Evolutionary conservation across 2,329 filamentous ascomycete genomes (phyloP).

Genomic region (Talaromyces atroroseus): DNA sequence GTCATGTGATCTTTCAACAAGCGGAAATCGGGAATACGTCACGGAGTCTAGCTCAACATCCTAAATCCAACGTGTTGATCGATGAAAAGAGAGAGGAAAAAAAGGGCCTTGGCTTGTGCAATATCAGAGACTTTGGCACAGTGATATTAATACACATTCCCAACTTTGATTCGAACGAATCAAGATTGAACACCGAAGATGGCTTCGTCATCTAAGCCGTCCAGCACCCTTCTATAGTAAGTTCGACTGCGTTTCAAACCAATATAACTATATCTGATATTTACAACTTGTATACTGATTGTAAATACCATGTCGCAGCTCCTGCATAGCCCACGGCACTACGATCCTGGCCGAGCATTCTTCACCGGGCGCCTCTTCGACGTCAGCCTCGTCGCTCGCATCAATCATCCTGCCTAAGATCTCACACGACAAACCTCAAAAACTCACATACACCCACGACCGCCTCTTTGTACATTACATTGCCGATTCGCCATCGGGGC

Average conservation of each 20-base stretch:
- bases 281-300: constrained; percentile 2
- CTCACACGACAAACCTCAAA: constrained; percentile 70
- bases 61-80: neutral
- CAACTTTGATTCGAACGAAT: neutral
- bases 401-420: constrained; percentile 96
- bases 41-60: constrained; percentile 29
- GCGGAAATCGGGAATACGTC: neutral
- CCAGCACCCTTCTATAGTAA: constrained; percentile 69
- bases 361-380: constrained; percentile 72
- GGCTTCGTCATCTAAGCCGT: constrained; percentile 64
- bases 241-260: constrained; percentile 24
- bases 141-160: neutral
- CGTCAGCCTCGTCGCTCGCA: constrained; percentile 81
- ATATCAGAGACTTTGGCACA: neutral
- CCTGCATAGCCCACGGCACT: constrained; percentile 87
- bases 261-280: constrained; percentile 1
- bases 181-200: constrained; percentile 26
- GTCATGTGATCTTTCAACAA: neutral
- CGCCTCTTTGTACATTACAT: constrained; percentile 94
- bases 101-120: neutral
- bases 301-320: constrained; percentile 48
- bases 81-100: too few species aligned
- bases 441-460: constrained; percentile 91
- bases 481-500: constrained; percentile 70
- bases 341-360: constrained; percentile 94